Evolutionary conservation across 805 yeast species (phyloP).

Genomic region (Suhomyces canberraensis): DNA sequence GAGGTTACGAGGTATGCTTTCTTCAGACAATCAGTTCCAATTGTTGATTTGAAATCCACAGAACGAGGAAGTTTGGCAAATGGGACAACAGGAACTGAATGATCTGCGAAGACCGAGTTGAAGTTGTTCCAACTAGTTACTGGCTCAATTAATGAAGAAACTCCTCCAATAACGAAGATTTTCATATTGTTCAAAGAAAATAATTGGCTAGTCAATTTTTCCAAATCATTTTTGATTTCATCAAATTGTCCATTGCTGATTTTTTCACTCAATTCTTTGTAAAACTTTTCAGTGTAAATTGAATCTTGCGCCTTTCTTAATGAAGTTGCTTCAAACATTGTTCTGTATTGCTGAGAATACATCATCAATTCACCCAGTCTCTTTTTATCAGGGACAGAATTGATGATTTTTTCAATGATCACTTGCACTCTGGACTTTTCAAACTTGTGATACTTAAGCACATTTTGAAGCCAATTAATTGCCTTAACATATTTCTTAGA

Average conservation of each 20-base stretch:
- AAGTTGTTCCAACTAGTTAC: constrained; percentile 56
- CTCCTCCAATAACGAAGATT: constrained; percentile 69
- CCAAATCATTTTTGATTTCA: constrained; percentile 48
- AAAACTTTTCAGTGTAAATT: constrained; percentile 58
- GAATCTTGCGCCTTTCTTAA: constrained; percentile 64
- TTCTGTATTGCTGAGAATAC: constrained; percentile 55
- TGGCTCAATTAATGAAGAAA: constrained; percentile 49
- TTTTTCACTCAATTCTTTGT: constrained; percentile 40
- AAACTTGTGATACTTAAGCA: constrained; percentile 63
- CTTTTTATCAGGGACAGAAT: constrained; percentile 58
- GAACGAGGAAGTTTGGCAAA: constrained; percentile 49
- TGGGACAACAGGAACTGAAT: constrained; percentile 8
- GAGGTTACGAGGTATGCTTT: constrained; percentile 65
- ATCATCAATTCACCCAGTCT: constrained; percentile 65
- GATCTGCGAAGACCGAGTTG: constrained; percentile 13
- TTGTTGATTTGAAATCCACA: constrained; percentile 47
- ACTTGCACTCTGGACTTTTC: constrained; percentile 71
- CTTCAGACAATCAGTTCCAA: constrained; percentile 51
- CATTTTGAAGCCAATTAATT: constrained; percentile 70
- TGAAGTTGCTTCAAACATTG: constrained; percentile 56
- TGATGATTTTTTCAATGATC: constrained; percentile 58
- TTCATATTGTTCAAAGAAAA: constrained; percentile 61
- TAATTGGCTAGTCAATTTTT: constrained; percentile 47
- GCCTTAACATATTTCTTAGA: constrained; percentile 61
- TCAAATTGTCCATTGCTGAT: constrained; percentile 55